These are phyloP conservation scores for Cordia subcordata DNA, from an alignment of 257 asterid species.

Conservation along the genomic window DNA sequence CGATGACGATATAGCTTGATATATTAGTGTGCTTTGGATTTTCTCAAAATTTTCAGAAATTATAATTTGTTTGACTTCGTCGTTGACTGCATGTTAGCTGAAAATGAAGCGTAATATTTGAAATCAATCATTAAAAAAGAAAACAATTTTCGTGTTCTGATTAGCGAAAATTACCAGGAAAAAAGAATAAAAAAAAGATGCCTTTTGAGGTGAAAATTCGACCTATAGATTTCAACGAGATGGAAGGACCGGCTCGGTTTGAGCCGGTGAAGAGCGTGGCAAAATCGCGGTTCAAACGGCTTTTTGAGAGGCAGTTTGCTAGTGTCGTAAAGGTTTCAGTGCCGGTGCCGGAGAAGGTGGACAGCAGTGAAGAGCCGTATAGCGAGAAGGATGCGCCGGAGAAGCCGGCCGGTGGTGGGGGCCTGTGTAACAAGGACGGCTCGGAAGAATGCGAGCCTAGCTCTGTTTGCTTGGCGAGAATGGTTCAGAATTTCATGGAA, in stretches of 20 bases:
- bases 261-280: conserved; percentile 54
- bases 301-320: conserved; percentile 75
- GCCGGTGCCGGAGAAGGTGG: conserved; percentile 27
- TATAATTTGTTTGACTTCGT: conserved; percentile 20
- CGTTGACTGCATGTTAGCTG: conserved; percentile 19
- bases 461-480: conserved; percentile 66
- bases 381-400: conserved; percentile 44
- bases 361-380: conserved; percentile 22
- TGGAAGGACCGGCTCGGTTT: conserved; percentile 28
- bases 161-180: background rate
- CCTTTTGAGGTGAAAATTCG: conserved; percentile 72
- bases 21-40: conserved; percentile 4
- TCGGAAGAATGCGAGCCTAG: conserved; percentile 75
- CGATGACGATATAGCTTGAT: background rate
- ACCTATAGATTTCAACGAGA: conserved; percentile 54
- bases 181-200: conserved; percentile 14
- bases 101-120: conserved; percentile 10
- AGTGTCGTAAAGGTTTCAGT: conserved; percentile 38
- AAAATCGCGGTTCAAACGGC: conserved; percentile 70
- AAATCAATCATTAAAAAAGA: background rate
- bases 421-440: conserved; percentile 32
- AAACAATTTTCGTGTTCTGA: conserved; percentile 3
- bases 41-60: background rate
- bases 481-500: conserved; percentile 88
- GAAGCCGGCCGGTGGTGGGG: conserved; percentile 43